Evolutionary conservation across 345 rosid genomes (phyloP).

Genomic region (Salix dunnii): DNA sequence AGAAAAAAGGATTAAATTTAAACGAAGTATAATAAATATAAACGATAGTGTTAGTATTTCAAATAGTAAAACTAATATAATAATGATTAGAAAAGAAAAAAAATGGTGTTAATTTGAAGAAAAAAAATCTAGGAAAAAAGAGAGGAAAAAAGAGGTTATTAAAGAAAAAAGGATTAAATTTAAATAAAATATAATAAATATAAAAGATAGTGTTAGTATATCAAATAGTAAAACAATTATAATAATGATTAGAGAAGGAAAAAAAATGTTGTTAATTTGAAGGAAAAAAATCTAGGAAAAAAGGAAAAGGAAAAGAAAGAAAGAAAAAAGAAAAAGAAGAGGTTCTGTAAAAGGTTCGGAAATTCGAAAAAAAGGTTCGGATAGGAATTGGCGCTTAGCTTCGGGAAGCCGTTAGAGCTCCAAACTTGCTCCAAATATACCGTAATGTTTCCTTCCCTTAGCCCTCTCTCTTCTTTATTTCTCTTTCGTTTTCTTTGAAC

Average conservation of each 20-base stretch:
- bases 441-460: background rate
- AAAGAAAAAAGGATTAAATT: too few relatives aligned
- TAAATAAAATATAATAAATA: too few relatives aligned
- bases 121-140: background rate
- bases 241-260: too few relatives aligned
- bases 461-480: slow-evolving; percentile 7
- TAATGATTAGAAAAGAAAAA: too few relatives aligned
- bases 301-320: background rate
- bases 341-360: slow-evolving; percentile 19
- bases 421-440: slow-evolving; percentile 19
- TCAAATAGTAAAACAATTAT: too few relatives aligned
- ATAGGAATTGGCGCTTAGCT: slow-evolving; percentile 1
- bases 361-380: slow-evolving; percentile 38
- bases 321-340: background rate
- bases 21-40: too few relatives aligned
- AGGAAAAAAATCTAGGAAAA: too few relatives aligned
- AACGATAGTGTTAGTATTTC: too few relatives aligned
- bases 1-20: too few relatives aligned
- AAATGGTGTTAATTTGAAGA: background rate
- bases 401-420: slow-evolving; percentile 43
- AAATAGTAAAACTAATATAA: too few relatives aligned
- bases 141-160: background rate
- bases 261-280: background rate
- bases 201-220: too few relatives aligned
- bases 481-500: slow-evolving; percentile 7